phyloP scores from a whole-genome alignment of 805 yeast genomes.

The Wickerhamomyces xylosicus region DNA sequence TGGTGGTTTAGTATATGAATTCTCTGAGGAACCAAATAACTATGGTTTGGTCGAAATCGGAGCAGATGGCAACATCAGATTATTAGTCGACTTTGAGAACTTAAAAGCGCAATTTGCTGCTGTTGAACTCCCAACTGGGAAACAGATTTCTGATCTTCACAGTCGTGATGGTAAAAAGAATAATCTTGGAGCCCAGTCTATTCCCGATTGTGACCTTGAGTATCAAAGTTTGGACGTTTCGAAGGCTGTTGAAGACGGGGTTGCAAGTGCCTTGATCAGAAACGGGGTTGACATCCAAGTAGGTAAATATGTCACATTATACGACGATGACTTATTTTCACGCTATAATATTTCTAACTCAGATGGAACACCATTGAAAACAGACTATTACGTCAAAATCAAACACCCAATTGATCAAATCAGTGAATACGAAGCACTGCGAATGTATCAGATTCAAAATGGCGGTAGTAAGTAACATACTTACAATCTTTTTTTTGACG shows the following conservation, averaged over 20 bases:
- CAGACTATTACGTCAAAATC: constrained; percentile 16
- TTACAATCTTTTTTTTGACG: neutral
- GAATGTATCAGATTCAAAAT: constrained; percentile 13
- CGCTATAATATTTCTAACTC: constrained; percentile 30
- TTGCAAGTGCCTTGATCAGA: constrained; percentile 35
- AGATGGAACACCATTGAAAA: constrained; percentile 27
- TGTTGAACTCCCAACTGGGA: constrained; percentile 22
- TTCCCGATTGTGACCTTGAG: constrained; percentile 26
- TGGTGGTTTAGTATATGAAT: constrained; percentile 92
- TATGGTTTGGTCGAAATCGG: constrained; percentile 73
- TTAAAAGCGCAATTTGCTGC: constrained; percentile 36
- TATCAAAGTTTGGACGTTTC: constrained; percentile 34
- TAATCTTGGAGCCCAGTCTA: constrained; percentile 15
- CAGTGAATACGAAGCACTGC: constrained; percentile 16
- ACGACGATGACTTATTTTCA: constrained; percentile 31
- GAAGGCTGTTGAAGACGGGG: constrained; percentile 27
- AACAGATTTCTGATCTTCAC: constrained; percentile 16
- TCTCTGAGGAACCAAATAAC: constrained; percentile 63
- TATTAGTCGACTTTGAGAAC: constrained; percentile 47
- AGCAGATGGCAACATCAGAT: constrained; percentile 34
- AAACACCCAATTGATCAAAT: constrained; percentile 14
- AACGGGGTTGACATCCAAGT: constrained; percentile 35
- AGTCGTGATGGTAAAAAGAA: constrained; percentile 14
- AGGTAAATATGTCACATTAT: constrained; percentile 41
- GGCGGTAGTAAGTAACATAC: constrained; percentile 12